Percentiles rank a stretch among this genome's conserved stretches.
Evolutionary conservation across 2,329 filamentous ascomycete genomes (phyloP).

Genomic region (Keithomyces neogunnii): DNA sequence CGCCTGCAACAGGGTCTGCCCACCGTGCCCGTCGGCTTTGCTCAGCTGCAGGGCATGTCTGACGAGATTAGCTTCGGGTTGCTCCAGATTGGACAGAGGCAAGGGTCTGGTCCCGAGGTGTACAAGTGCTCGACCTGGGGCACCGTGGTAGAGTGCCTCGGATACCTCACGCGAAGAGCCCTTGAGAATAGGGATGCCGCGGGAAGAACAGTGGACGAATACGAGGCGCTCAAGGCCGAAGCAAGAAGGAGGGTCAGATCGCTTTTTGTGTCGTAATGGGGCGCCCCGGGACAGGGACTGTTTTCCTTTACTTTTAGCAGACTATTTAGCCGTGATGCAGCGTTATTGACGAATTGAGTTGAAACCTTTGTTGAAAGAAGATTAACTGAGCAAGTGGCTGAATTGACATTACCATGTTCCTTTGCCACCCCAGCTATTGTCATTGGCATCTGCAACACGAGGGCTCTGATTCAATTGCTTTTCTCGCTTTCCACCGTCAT

Average conservation of each 20-base stretch:
- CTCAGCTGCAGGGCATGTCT: conserved; percentile 50
- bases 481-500: too few species aligned
- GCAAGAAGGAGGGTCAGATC: not conserved
- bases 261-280: not conserved
- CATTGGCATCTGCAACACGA: too few species aligned
- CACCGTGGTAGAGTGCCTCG: conserved; percentile 27
- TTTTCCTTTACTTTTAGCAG: too few species aligned
- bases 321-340: too few species aligned
- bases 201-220: not conserved
- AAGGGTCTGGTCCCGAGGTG: conserved; percentile 18
- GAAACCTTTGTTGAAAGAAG: too few species aligned
- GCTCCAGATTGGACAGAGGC: conserved; percentile 24
- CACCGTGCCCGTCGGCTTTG: conserved; percentile 32
- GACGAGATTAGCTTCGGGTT: conserved; percentile 45
- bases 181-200: conserved; percentile 31
- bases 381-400: too few species aligned
- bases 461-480: too few species aligned
- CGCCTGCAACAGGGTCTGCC: conserved; percentile 25
- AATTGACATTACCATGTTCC: too few species aligned
- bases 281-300: too few species aligned
- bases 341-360: too few species aligned
- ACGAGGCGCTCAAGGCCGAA: not conserved
- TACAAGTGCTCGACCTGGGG: conserved; percentile 34
- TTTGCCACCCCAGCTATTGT: too few species aligned
- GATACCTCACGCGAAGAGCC: conserved; percentile 27